Evolutionary conservation across 371 early-diverging fungal species (phyloP).

Genomic region (Syncephalastrum monosporum): DNA sequence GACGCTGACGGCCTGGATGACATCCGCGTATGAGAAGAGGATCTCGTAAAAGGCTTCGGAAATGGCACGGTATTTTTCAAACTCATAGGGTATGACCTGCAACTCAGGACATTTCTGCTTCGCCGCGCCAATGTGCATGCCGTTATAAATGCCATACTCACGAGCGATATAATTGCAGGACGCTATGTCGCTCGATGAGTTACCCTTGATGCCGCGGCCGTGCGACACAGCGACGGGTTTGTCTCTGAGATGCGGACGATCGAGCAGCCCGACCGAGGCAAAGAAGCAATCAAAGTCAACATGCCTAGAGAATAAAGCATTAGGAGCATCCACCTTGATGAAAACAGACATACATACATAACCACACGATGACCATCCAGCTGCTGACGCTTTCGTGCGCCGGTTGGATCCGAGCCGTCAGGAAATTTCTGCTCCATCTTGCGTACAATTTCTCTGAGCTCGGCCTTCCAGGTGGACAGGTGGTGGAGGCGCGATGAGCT

Average conservation of each 20-base stretch:
- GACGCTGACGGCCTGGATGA: constrained; percentile 79
- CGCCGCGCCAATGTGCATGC: constrained; percentile 63
- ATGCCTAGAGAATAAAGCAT: constrained; percentile 59
- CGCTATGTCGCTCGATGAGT: constrained; percentile 54
- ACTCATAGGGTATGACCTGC: constrained; percentile 71
- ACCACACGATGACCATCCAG: constrained; percentile 18
- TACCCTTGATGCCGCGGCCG: constrained; percentile 25
- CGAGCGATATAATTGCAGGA: constrained; percentile 84
- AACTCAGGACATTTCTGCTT: constrained; percentile 62
- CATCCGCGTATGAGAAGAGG: constrained; percentile 61
- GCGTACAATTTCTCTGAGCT: constrained; percentile 61
- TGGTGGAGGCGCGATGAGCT: constrained; percentile 81
- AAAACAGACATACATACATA: constrained; percentile 22
- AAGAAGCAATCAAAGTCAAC: constrained; percentile 96
- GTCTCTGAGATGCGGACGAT: constrained; percentile 60
- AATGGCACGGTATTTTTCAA: constrained; percentile 73
- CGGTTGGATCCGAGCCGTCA: constrained; percentile 5
- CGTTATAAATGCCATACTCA: constrained; percentile 67
- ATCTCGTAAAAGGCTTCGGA: constrained; percentile 72
- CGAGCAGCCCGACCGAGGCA: constrained; percentile 75
- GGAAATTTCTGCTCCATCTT: constrained; percentile 29
- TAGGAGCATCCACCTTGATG: not conserved
- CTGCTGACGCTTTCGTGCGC: constrained; percentile 6
- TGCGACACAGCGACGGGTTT: constrained; percentile 59
- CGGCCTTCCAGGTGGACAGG: constrained; percentile 80